A percentile compares a stretch with the other conserved stretches of the same genome.
phyloP scores from a whole-genome alignment of 345 rosid genomes.

The Arabidopsis thaliana region TAIR10.1 NC_003070.9:26845501-26846000 shows the following conservation, averaged over 20 bases:
- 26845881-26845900: constrained; percentile 25
- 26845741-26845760: constrained; percentile 77
- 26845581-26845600: constrained; percentile 27
- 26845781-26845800: constrained; percentile 88
- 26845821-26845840: constrained; percentile 15
- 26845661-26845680: constrained; percentile 80
- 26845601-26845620: constrained; percentile 21
- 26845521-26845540: constrained; percentile 21
- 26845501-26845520: constrained; percentile 81
- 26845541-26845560: background rate
- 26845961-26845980: constrained; percentile 15
- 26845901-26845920: constrained; percentile 21
- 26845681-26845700: constrained; percentile 70
- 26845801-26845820: constrained; percentile 48
- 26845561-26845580: constrained; percentile 26
- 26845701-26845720: constrained; percentile 69
- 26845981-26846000: constrained; percentile 34
- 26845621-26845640: constrained; percentile 58
- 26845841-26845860: constrained; percentile 28
- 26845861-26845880: constrained; percentile 14
- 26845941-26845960: constrained; percentile 9
- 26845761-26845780: constrained; percentile 92
- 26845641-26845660: constrained; percentile 79
- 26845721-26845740: constrained; percentile 85
- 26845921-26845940: constrained; percentile 26